A percentile compares a stretch with the other conserved stretches of the same genome.
Conservation (phyloP, 2,329 filamentous ascomycete genomes). For the Fusarium sarcochroum region DNA sequence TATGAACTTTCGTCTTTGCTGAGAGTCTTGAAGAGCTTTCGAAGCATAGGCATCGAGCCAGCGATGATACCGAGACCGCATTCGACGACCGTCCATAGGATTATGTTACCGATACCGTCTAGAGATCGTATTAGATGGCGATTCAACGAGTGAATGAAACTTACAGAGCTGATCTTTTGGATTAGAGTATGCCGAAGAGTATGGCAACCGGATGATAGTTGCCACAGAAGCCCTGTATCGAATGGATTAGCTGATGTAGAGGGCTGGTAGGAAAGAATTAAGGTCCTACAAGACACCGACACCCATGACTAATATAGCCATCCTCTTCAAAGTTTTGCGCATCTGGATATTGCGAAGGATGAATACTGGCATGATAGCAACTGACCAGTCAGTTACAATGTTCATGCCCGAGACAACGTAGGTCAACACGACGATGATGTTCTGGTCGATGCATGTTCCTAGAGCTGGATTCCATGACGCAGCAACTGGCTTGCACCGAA, state of each 20-base stretch:
- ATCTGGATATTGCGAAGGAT: slow-evolving; percentile 27
- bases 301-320: slow-evolving; percentile 8
- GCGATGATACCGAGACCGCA: slow-evolving; percentile 27
- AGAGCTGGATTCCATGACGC: slow-evolving; percentile 10
- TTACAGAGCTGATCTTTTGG: neutral
- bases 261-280: neutral
- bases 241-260: neutral
- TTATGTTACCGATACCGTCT: slow-evolving; percentile 18
- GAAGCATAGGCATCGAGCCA: slow-evolving; percentile 30
- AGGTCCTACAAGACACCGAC: slow-evolving; percentile 18
- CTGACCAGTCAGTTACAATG: slow-evolving; percentile 18
- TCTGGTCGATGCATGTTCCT: slow-evolving; percentile 16
- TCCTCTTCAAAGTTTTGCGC: slow-evolving; percentile 5
- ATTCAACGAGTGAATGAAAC: neutral
- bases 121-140: neutral
- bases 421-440: slow-evolving; percentile 12
- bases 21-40: slow-evolving; percentile 15
- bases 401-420: slow-evolving; percentile 23
- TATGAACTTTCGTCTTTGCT: slow-evolving; percentile 12
- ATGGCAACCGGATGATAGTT: slow-evolving; percentile 27
- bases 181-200: slow-evolving; percentile 11
- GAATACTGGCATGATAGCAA: slow-evolving; percentile 10
- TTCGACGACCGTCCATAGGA: slow-evolving; percentile 22
- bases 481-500: slow-evolving; percentile 12
- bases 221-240: slow-evolving; percentile 17